These are phyloP conservation scores for Fusarium nematophilum DNA, from an alignment of 2,329 filamentous ascomycete species.

Conservation along the genomic window DNA sequence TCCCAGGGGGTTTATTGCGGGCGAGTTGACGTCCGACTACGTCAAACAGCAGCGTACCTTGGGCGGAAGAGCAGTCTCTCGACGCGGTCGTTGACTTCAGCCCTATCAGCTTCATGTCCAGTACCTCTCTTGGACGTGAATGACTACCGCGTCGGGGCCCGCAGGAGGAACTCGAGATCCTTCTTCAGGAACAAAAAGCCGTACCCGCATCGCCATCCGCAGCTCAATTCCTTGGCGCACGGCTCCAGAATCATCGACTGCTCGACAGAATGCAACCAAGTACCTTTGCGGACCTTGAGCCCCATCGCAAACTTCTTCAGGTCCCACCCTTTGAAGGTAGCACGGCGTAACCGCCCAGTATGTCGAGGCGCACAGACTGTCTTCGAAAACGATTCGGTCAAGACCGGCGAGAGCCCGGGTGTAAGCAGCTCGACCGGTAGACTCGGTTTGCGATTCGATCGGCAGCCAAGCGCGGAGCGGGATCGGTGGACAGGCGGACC, in stretches of 20 bases:
- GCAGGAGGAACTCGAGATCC: conserved; percentile 28
- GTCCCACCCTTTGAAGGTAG: conserved; percentile 26
- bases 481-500: conserved; percentile 55
- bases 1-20: too few relatives aligned
- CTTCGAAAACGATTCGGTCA: conserved; percentile 46
- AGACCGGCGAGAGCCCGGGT: conserved; percentile 51
- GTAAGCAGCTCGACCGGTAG: conserved; percentile 56
- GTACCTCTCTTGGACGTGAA: conserved; percentile 51
- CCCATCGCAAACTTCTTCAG: conserved; percentile 48
- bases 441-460: conserved; percentile 60
- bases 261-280: conserved; percentile 44
- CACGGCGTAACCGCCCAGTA: conserved; percentile 41
- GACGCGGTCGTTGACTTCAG: conserved; percentile 54
- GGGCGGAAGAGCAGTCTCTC: conserved; percentile 52
- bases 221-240: conserved; percentile 42
- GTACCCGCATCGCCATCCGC: conserved; percentile 44
- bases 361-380: conserved; percentile 43
- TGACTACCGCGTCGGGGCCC: conserved; percentile 38
- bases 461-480: conserved; percentile 57
- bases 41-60: conserved; percentile 49
- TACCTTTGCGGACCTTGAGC: conserved; percentile 47
- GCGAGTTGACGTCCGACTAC: too few relatives aligned
- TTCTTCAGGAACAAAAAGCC: conserved; percentile 46
- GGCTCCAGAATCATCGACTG: conserved; percentile 49
- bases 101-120: conserved; percentile 53